Conservation (phyloP, 2,329 filamentous ascomycete genomes). For the Aspergillus brasiliensis region DNA sequence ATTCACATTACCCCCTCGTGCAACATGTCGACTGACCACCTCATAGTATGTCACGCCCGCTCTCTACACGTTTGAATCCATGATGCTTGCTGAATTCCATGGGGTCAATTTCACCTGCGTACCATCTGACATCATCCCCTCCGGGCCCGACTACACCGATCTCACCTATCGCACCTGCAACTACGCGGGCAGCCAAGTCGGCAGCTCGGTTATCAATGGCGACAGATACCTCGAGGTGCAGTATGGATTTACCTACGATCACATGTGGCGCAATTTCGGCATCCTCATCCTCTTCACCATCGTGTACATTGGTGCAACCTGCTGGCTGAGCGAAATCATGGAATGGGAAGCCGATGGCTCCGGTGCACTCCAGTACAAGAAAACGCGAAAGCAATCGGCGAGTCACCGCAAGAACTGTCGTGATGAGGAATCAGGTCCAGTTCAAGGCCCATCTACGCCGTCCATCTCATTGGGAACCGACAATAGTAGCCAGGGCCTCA, state of each 20-base stretch:
- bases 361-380: conserved; percentile 68
- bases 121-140: conserved; percentile 57
- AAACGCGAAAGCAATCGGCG: conserved; percentile 45
- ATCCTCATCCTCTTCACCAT: conserved; percentile 72
- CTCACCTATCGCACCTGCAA: conserved; percentile 60
- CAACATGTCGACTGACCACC: conserved; percentile 21
- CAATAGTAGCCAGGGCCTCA: no score
- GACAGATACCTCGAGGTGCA: conserved; percentile 54
- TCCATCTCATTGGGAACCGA: no score
- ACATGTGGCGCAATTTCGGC: conserved; percentile 71
- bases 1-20: background rate
- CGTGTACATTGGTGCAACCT: conserved; percentile 69
- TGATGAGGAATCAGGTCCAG: conserved; percentile 33
- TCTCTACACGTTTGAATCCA: conserved; percentile 63
- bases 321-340: conserved; percentile 66
- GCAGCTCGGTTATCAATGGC: conserved; percentile 54
- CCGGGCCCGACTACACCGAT: conserved; percentile 53
- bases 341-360: conserved; percentile 61
- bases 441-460: no score
- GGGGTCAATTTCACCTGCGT: conserved; percentile 58
- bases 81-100: conserved; percentile 65
- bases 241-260: conserved; percentile 53
- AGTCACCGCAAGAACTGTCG: conserved; percentile 9
- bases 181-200: conserved; percentile 55
- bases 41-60: conserved; percentile 48